Percentiles rank a stretch among this genome's conserved stretches.
These are phyloP conservation scores for Torulaspora quercuum DNA, from an alignment of 805 yeast species.

Conservation along the genomic window DNA sequence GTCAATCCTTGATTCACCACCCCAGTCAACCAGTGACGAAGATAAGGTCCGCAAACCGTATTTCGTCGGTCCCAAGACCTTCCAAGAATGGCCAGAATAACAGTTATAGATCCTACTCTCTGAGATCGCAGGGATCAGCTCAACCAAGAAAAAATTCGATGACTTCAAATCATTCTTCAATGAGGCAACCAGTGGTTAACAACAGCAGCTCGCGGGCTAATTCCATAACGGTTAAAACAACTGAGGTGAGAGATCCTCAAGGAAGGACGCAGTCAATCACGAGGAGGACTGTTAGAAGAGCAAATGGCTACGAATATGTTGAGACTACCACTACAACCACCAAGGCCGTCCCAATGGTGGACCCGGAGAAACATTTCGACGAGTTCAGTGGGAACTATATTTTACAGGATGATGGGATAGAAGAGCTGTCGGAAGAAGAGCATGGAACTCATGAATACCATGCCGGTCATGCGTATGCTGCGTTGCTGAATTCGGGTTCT, in stretches of 20 bases:
- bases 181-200: constrained; percentile 1
- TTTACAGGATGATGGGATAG: constrained; percentile 16
- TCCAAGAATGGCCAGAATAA: constrained; percentile 3
- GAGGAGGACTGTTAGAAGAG: constrained; percentile 47
- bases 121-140: constrained; percentile 21
- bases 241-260: constrained; percentile 46
- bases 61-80: constrained; percentile 3
- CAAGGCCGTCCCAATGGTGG: constrained; percentile 24
- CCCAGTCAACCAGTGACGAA: constrained; percentile 1
- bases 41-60: background rate
- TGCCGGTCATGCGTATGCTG: constrained; percentile 12
- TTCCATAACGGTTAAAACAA: constrained; percentile 45
- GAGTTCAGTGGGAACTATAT: constrained; percentile 31
- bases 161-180: constrained; percentile 15
- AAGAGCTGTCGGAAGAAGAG: constrained; percentile 24
- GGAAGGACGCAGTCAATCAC: constrained; percentile 58
- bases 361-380: constrained; percentile 33
- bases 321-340: constrained; percentile 46
- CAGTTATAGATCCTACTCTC: constrained; percentile 22
- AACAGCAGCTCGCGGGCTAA: constrained; percentile 27
- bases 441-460: constrained; percentile 12
- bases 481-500: constrained; percentile 7
- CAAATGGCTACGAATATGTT: constrained; percentile 48
- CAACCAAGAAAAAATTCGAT: constrained; percentile 25
- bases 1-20: constrained; percentile 9